These are phyloP conservation scores for Zygoascus biomembranicola DNA, from an alignment of 805 yeast species.

Conservation along the genomic window DNA sequence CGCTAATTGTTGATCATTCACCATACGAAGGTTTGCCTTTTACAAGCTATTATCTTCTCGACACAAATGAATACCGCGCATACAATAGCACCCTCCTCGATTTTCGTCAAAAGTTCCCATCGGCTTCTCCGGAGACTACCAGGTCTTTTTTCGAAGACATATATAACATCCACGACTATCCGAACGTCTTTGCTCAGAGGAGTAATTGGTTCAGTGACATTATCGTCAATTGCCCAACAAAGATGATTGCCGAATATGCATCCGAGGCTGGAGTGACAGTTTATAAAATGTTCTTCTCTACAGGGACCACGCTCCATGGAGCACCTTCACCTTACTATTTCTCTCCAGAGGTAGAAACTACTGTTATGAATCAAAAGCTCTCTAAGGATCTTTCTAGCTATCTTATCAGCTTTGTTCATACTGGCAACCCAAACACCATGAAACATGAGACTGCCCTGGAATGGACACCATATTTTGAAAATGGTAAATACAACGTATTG, in stretches of 20 bases:
- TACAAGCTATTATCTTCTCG: slow-evolving; percentile 1
- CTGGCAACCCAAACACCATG: slow-evolving; percentile 7
- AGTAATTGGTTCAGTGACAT: slow-evolving; percentile 10
- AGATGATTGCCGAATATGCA: slow-evolving; percentile 6
- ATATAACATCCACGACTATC: slow-evolving; percentile 2
- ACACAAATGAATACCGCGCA: slow-evolving; percentile 1
- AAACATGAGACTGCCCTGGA: background rate
- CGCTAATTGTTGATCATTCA: slow-evolving; percentile 6
- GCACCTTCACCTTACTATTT: slow-evolving; percentile 5
- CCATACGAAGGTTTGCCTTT: slow-evolving; percentile 9
- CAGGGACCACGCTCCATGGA: slow-evolving; percentile 7
- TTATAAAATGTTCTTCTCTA: slow-evolving; percentile 9
- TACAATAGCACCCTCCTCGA: slow-evolving; percentile 1
- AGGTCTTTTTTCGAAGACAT: background rate
- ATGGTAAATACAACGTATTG: background rate
- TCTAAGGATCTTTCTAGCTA: slow-evolving; percentile 1
- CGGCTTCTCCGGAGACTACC: background rate
- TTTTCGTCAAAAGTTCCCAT: slow-evolving; percentile 1
- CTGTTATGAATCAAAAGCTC: slow-evolving; percentile 1
- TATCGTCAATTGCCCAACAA: slow-evolving; percentile 12
- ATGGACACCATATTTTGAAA: slow-evolving; percentile 1
- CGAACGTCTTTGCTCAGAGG: slow-evolving; percentile 7
- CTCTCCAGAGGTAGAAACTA: slow-evolving; percentile 2
- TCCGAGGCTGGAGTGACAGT: slow-evolving; percentile 4
- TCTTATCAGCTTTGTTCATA: slow-evolving; percentile 1